A percentile compares a stretch with the other conserved stretches of the same genome.
phyloP scores from a whole-genome alignment of 2,329 filamentous ascomycete species.

The Talaromyces sp. region DNA sequence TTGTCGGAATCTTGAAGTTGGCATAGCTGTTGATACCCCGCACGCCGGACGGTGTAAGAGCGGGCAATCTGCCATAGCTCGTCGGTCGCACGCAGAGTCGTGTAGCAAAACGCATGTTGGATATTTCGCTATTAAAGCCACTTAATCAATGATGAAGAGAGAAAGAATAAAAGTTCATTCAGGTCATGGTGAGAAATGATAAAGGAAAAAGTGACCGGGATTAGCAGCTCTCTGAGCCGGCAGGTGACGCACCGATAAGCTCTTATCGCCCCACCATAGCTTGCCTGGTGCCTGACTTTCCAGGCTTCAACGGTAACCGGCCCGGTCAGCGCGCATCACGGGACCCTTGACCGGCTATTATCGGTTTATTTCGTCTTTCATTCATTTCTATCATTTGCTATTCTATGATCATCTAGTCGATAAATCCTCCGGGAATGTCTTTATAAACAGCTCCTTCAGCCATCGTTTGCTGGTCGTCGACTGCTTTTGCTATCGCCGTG shows the following conservation, averaged over 20 bases:
- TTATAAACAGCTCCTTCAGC: not conserved
- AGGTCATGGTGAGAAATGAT: not conserved
- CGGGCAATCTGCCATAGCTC: constrained; percentile 1
- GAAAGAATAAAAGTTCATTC: not conserved
- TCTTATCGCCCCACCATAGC: constrained; percentile 4
- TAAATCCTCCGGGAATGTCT: not conserved
- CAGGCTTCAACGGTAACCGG: not conserved
- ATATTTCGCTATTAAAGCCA: not conserved
- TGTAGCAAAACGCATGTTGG: constrained; percentile 3
- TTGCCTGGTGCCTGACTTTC: not conserved
- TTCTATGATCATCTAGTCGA: not conserved
- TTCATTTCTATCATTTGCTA: no score
- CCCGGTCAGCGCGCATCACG: not conserved
- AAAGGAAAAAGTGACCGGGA: not conserved
- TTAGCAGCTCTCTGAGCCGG: not conserved
- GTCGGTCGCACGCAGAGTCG: not conserved
- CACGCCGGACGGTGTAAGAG: constrained; percentile 14
- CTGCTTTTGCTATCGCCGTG: constrained; percentile 40
- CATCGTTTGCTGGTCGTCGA: not conserved
- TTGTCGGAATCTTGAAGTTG: constrained; percentile 79
- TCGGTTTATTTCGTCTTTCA: not conserved
- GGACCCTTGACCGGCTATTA: not conserved
- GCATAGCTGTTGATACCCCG: constrained; percentile 60
- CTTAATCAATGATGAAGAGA: not conserved
- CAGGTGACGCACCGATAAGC: constrained; percentile 7